phyloP scores from a whole-genome alignment of 2,329 filamentous ascomycete genomes.

The Verticillium zaregamsianum region DNA sequence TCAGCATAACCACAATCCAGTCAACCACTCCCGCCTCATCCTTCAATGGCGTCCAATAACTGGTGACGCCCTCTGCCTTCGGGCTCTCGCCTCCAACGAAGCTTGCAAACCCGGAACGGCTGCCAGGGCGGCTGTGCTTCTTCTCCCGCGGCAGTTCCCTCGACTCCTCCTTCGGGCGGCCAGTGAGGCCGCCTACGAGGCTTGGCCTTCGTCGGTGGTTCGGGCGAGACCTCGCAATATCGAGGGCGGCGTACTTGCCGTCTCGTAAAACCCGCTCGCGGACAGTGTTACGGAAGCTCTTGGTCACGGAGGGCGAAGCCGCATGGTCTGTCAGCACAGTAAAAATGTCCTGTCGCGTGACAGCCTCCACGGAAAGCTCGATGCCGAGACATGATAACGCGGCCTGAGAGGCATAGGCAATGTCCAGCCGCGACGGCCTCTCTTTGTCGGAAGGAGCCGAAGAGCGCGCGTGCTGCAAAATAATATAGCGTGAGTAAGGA shows the following conservation, averaged over 20 bases:
- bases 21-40: constrained; percentile 9
- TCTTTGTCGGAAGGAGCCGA: constrained; percentile 16
- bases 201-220: constrained; percentile 10
- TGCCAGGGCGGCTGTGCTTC: constrained; percentile 4
- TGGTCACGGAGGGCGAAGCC: constrained; percentile 35
- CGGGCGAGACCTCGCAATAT: constrained; percentile 12
- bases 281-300: constrained; percentile 40
- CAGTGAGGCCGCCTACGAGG: constrained; percentile 3
- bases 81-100: constrained; percentile 6
- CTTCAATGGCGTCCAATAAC: constrained; percentile 14
- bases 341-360: constrained; percentile 48
- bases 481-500: constrained; percentile 25
- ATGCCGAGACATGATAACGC: constrained; percentile 42
- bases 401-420: constrained; percentile 42
- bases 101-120: constrained; percentile 10
- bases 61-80: constrained; percentile 9
- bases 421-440: constrained; percentile 26
- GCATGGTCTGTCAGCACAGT: constrained; percentile 46
- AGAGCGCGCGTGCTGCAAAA: constrained; percentile 21
- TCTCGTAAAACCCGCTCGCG: constrained; percentile 30
- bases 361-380: constrained; percentile 22
- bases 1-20: constrained; percentile 12
- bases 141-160: constrained; percentile 1
- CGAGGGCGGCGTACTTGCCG: constrained; percentile 28
- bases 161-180: constrained; percentile 6